Evolutionary conservation across 2,329 filamentous ascomycete species (phyloP).

Genomic region (Diplodia corticola): DNA sequence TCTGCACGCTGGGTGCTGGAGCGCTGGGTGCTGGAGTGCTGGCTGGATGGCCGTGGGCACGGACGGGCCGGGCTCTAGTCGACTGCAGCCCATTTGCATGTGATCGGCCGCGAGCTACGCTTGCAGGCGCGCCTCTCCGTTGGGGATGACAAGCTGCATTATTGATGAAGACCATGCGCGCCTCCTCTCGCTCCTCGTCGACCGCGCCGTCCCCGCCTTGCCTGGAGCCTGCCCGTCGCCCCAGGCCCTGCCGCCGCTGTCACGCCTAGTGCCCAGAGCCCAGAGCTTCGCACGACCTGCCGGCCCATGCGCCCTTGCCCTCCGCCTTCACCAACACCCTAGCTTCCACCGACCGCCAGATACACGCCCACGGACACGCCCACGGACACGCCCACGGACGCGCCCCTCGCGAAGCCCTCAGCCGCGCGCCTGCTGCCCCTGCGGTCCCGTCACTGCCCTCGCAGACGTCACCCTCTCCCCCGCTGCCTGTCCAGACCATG

Average conservation of each 20-base stretch:
- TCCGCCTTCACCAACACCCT: constrained; percentile 8
- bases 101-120: constrained; percentile 8
- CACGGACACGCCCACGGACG: neutral
- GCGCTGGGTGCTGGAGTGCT: neutral
- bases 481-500: neutral
- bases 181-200: constrained; percentile 7
- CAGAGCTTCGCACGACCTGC: neutral
- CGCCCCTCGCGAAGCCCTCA: neutral
- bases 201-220: neutral
- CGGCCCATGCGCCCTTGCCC: constrained; percentile 4
- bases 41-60: constrained; percentile 5
- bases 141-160: constrained; percentile 18
- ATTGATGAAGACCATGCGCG: constrained; percentile 14
- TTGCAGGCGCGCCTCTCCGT: constrained; percentile 17
- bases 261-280: neutral
- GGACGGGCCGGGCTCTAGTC: too few species aligned
- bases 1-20: neutral
- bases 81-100: constrained; percentile 7
- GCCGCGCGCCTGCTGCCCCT: neutral
- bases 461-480: constrained; percentile 1
- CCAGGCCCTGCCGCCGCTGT: neutral
- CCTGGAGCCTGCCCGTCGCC: neutral
- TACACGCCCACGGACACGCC: neutral
- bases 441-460: constrained; percentile 1
- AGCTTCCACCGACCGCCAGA: constrained; percentile 6